Evolutionary conservation across 495 filamentous ascomycete genomes (phyloP).

Genomic region (Aspergillus diversus): DNA sequence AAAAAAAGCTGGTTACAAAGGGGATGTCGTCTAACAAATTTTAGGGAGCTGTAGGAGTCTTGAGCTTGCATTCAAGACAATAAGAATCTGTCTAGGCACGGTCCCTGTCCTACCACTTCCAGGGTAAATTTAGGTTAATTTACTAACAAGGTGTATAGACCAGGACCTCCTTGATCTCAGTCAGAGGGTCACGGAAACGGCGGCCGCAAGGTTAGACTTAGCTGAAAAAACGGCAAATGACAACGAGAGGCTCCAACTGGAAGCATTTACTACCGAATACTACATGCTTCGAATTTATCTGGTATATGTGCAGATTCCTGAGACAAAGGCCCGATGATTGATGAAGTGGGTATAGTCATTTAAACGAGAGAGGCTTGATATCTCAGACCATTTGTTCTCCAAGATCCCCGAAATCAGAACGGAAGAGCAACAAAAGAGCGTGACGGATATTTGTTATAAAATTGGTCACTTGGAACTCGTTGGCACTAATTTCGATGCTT

Average conservation of each 20-base stretch:
- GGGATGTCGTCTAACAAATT: background rate
- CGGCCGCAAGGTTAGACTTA: slow-evolving; percentile 63
- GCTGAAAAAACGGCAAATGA: slow-evolving; percentile 45
- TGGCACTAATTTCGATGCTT: slow-evolving; percentile 54
- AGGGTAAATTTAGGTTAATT: background rate
- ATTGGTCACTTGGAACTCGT: slow-evolving; percentile 66
- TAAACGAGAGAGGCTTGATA: slow-evolving; percentile 68
- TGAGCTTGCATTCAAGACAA: slow-evolving; percentile 68
- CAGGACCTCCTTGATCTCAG: slow-evolving; percentile 57
- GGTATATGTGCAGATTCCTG: slow-evolving; percentile 45
- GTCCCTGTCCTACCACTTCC: slow-evolving; percentile 19
- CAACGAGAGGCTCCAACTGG: slow-evolving; percentile 18
- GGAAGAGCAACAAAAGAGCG: slow-evolving; percentile 50
- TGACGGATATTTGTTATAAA: slow-evolving; percentile 73
- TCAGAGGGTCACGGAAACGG: slow-evolving; percentile 62
- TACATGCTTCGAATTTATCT: slow-evolving; percentile 68
- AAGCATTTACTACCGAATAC: slow-evolving; percentile 55
- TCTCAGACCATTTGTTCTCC: slow-evolving; percentile 77
- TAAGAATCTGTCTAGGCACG: slow-evolving; percentile 65
- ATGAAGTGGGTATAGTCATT: slow-evolving; percentile 58
- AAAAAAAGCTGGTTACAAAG: background rate
- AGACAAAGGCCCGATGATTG: background rate
- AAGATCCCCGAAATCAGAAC: slow-evolving; percentile 50
- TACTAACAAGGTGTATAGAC: slow-evolving; percentile 44
- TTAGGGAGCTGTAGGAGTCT: slow-evolving; percentile 60